Conservation (phyloP, 1,139 yeast genomes). For the Insectozyma bohioensis region DNA sequence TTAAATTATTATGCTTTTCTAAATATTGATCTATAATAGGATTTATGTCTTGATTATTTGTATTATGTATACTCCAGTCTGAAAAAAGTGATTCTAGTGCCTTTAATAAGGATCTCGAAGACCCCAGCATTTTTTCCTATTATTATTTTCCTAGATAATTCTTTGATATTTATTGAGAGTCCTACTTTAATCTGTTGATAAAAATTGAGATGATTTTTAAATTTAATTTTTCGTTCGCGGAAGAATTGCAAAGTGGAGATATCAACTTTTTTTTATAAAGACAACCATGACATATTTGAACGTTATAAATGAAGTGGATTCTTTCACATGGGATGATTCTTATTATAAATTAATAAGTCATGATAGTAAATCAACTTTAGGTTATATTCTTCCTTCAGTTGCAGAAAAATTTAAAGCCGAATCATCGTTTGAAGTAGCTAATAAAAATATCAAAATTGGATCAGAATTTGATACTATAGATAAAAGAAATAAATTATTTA, state of each 20-base stretch:
- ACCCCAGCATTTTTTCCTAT: conserved; percentile 31
- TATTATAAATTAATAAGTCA: conserved; percentile 49
- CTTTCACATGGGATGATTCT: conserved; percentile 31
- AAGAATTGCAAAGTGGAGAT: too few species aligned
- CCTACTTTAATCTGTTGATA: too few species aligned
- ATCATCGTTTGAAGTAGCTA: conserved; percentile 11
- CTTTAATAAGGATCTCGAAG: conserved; percentile 34
- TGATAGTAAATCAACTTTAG: conserved; percentile 47
- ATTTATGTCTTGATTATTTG: conserved; percentile 15
- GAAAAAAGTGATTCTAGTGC: conserved; percentile 31
- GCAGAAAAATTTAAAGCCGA: conserved; percentile 33
- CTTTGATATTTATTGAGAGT: too few species aligned
- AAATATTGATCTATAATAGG: conserved; percentile 24
- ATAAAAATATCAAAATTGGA: conserved; percentile 36
- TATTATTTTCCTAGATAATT: too few species aligned
- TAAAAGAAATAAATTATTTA: conserved; percentile 46
- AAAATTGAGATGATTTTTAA: too few species aligned
- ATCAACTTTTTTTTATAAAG: too few species aligned
- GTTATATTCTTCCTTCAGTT: conserved; percentile 50
- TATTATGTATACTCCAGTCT: conserved; percentile 25
- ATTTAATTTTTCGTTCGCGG: too few species aligned
- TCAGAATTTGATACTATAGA: conserved; percentile 42
- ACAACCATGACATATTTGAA: conserved; percentile 17
- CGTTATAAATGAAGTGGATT: conserved; percentile 47
- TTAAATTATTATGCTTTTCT: conserved; percentile 42